Percentiles rank a stretch among this genome's conserved stretches.
Evolutionary conservation across 2,329 filamentous ascomycete genomes (phyloP).

Genomic region (Cladosporium sp.): DNA sequence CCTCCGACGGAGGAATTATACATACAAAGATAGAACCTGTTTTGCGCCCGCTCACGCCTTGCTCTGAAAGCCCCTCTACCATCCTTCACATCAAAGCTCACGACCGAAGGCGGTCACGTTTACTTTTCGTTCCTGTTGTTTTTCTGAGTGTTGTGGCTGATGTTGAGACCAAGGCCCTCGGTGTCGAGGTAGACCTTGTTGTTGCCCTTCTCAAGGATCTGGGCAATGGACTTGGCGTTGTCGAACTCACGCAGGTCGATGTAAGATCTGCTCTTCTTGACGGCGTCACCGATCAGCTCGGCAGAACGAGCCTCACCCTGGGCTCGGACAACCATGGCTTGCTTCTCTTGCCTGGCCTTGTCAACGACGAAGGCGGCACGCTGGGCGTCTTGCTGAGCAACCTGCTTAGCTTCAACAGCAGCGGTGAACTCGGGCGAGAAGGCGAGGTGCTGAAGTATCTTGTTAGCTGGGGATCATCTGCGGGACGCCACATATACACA

Average conservation of each 20-base stretch:
- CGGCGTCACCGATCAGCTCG: constrained; percentile 95
- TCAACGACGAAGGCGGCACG: constrained; percentile 96
- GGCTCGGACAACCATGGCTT: constrained; percentile 95
- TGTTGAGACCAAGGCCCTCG: constrained; percentile 87
- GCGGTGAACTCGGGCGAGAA: constrained; percentile 71
- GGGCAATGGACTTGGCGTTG: constrained; percentile 88
- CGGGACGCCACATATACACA: neutral
- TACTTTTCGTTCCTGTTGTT: constrained; percentile 20
- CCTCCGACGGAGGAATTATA: constrained; percentile 2
- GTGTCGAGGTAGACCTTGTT: constrained; percentile 95
- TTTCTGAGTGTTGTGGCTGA: constrained; percentile 47
- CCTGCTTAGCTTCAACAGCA: constrained; percentile 69
- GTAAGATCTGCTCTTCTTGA: constrained; percentile 99
- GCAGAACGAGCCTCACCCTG: constrained; percentile 98
- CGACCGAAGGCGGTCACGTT: neutral
- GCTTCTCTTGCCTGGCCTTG: constrained; percentile 98
- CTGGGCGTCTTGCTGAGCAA: constrained; percentile 87
- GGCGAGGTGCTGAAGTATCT: constrained; percentile 56
- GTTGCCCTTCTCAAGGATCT: constrained; percentile 80
- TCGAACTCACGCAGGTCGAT: constrained; percentile 97
- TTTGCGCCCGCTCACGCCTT: constrained; percentile 18
- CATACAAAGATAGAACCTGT: constrained; percentile 14
- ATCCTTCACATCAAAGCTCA: constrained; percentile 6
- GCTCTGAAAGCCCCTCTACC: constrained; percentile 2
- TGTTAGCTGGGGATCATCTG: constrained; percentile 12